A percentile compares a stretch with the other conserved stretches of the same genome.
These are phyloP conservation scores for Cyberlindnera suaveolens DNA, from an alignment of 805 yeast species.

Conservation along the genomic window DNA sequence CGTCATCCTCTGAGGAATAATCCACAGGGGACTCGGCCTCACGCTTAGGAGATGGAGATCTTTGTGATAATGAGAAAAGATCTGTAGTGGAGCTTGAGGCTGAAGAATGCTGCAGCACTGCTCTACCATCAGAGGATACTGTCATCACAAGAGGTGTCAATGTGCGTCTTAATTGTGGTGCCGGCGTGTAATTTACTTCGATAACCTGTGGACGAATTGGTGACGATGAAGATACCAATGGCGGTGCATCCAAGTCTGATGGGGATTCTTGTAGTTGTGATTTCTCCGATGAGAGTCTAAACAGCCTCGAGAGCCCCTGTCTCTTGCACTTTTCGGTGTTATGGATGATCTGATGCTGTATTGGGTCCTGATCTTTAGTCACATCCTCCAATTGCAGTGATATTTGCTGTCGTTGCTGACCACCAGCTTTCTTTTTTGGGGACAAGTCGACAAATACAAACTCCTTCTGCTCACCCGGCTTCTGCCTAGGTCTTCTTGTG, in stretches of 20 bases:
- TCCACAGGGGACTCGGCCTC: conserved; percentile 10
- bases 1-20: conserved; percentile 9
- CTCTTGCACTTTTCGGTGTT: conserved; percentile 1
- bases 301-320: conserved; percentile 9
- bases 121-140: conserved; percentile 13
- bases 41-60: conserved; percentile 23
- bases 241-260: background rate
- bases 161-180: conserved; percentile 10
- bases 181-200: background rate
- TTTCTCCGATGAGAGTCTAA: conserved; percentile 7
- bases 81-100: conserved; percentile 22
- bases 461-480: conserved; percentile 22
- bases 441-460: conserved; percentile 26
- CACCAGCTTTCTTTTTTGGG: conserved; percentile 19
- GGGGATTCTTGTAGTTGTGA: conserved; percentile 10
- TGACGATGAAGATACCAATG: background rate
- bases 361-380: background rate
- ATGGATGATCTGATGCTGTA: background rate
- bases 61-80: conserved; percentile 16
- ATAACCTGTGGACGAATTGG: background rate
- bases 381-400: background rate
- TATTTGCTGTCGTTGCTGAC: background rate
- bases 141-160: conserved; percentile 14
- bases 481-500: conserved; percentile 21
- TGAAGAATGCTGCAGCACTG: conserved; percentile 15